phyloP scores from a whole-genome alignment of 352 stramenopile species.

The Pythium phragmiticola region DNA sequence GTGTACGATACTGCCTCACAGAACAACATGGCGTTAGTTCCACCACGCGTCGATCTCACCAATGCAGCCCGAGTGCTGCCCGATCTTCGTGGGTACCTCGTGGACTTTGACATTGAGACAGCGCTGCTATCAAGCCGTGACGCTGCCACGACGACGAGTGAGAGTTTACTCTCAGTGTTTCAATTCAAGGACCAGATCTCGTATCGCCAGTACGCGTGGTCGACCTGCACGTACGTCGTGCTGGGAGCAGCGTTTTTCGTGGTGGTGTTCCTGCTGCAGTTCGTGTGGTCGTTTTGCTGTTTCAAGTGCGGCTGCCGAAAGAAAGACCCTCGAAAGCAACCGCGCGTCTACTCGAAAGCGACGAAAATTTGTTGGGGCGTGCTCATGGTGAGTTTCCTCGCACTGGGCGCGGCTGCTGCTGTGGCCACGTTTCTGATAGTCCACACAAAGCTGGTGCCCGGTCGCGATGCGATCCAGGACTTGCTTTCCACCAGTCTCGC shows the following conservation, averaged over 20 bases:
- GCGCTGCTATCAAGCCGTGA: slow-evolving; percentile 1
- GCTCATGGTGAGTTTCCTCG: slow-evolving; percentile 34
- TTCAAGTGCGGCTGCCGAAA: slow-evolving; percentile 50
- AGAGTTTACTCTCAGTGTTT: slow-evolving; percentile 21
- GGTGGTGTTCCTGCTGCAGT: slow-evolving; percentile 42
- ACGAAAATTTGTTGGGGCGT: slow-evolving; percentile 45
- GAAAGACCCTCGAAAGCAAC: slow-evolving; percentile 38
- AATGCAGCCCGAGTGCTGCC: slow-evolving; percentile 37
- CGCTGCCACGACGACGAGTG: background rate
- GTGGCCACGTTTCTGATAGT: slow-evolving; percentile 37
- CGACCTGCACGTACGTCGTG: slow-evolving; percentile 31
- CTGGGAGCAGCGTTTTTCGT: slow-evolving; percentile 28
- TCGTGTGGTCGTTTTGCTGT: slow-evolving; percentile 49
- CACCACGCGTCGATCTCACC: slow-evolving; percentile 35
- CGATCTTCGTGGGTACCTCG: slow-evolving; percentile 45
- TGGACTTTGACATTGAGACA: slow-evolving; percentile 40
- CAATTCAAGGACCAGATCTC: slow-evolving; percentile 21
- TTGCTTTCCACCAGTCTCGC: slow-evolving; percentile 34
- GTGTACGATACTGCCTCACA: slow-evolving; percentile 56
- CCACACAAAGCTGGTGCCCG: slow-evolving; percentile 32
- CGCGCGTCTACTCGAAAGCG: slow-evolving; percentile 48
- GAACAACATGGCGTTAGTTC: slow-evolving; percentile 48
- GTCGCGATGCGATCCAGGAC: slow-evolving; percentile 24
- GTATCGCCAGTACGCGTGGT: slow-evolving; percentile 55
- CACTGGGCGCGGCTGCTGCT: slow-evolving; percentile 24